Percentiles rank a stretch among this genome's conserved stretches.
phyloP scores from a whole-genome alignment of 2,329 filamentous ascomycete genomes.

The Trematosphaeria pertusa region DNA sequence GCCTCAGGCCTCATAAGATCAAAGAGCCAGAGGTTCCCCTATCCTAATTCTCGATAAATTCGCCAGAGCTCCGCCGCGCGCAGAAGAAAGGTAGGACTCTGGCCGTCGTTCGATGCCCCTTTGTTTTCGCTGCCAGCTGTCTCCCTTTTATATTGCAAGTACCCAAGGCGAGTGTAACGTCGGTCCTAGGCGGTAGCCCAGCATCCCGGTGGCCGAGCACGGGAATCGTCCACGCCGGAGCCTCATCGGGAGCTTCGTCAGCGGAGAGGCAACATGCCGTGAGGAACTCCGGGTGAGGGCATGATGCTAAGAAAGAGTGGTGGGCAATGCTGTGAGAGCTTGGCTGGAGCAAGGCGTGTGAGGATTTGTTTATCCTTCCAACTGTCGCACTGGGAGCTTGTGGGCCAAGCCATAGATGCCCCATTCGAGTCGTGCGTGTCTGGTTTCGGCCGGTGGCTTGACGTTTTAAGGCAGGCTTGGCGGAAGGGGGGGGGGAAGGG shows the following conservation, averaged over 20 bases:
- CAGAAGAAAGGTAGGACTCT: constrained; percentile 1
- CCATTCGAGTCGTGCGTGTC: too few species aligned
- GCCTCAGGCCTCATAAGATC: constrained; percentile 2
- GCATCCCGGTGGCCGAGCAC: constrained; percentile 3
- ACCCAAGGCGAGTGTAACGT: not conserved
- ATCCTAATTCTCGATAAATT: constrained; percentile 13
- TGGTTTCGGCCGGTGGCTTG: not conserved
- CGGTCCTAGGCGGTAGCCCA: not conserved
- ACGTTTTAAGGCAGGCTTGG: constrained; percentile 3
- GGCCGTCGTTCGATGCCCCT: constrained; percentile 4
- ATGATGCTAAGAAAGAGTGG: not conserved
- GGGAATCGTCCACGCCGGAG: not conserved
- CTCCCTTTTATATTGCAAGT: constrained; percentile 11
- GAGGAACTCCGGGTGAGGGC: not conserved
- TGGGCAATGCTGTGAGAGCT: constrained; percentile 7
- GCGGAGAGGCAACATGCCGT: not conserved
- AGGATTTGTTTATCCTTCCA: constrained; percentile 15
- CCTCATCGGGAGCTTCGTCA: not conserved
- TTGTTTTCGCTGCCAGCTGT: not conserved
- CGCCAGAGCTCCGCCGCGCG: constrained; percentile 32
- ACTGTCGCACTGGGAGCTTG: too few species aligned
- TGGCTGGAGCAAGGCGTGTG: constrained; percentile 19
- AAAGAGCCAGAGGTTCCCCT: constrained; percentile 27
- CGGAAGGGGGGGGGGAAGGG: not conserved
- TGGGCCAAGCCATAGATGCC: too few species aligned